Conservation (phyloP, 176 grass and related monocot species). For the Bolboschoenus planiculmis region DNA sequence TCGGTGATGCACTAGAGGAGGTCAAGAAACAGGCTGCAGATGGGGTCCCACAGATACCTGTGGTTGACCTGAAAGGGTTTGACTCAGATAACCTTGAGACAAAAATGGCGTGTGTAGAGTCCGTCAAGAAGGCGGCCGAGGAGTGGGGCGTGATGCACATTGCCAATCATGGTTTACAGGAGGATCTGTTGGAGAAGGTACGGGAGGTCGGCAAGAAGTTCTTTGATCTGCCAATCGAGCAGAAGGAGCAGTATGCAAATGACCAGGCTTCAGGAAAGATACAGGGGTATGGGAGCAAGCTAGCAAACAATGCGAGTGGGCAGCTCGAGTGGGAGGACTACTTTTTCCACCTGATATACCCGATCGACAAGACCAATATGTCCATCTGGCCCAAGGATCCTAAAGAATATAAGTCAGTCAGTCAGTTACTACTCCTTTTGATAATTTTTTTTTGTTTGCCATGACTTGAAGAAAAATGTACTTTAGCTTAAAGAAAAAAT, state of each 20-base stretch:
- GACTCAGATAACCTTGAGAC: neutral
- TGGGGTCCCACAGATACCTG: conserved; percentile 38
- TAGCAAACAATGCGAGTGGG: conserved; percentile 52
- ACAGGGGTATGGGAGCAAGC: conserved; percentile 64
- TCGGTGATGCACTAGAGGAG: conserved; percentile 72
- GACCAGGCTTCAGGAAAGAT: conserved; percentile 52
- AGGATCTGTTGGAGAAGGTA: conserved; percentile 35
- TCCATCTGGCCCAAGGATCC: conserved; percentile 49
- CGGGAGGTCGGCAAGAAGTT: conserved; percentile 51
- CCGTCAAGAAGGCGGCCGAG: conserved; percentile 40
- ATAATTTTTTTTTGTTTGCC: neutral
- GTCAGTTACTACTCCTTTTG: neutral
- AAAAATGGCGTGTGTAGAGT: conserved; percentile 33
- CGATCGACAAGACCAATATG: conserved; percentile 34
- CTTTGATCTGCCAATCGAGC: conserved; percentile 48
- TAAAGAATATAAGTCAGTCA: conserved; percentile 38
- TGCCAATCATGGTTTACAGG: conserved; percentile 51
- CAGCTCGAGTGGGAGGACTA: conserved; percentile 89
- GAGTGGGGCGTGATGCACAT: conserved; percentile 96
- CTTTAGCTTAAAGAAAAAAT: neutral
- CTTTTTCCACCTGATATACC: conserved; percentile 82
- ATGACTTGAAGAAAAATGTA: neutral
- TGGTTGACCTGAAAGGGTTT: conserved; percentile 58
- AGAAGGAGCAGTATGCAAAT: conserved; percentile 78
- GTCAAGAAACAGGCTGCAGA: neutral